A percentile compares a stretch with the other conserved stretches of the same genome.
phyloP scores from a whole-genome alignment of 2,329 filamentous ascomycete species.

The Colletotrichum siamense region DNA sequence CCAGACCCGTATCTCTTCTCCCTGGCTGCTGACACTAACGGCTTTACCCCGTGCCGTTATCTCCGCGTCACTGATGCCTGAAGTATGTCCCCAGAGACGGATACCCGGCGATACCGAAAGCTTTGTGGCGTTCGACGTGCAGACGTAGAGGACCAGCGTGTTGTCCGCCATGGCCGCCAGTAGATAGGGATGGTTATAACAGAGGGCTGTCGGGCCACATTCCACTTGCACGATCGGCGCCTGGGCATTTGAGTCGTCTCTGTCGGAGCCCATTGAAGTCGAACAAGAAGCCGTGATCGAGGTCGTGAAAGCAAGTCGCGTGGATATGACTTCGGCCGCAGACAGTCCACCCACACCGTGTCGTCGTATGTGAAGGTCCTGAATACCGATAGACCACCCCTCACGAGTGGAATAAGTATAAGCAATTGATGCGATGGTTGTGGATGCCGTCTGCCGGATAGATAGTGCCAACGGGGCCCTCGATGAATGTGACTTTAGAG shows the following conservation, averaged over 20 bases:
- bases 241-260: conserved; percentile 9
- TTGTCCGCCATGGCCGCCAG: conserved; percentile 87
- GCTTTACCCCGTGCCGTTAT: conserved; percentile 86
- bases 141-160: conserved; percentile 81
- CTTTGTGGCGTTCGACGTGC: conserved; percentile 71
- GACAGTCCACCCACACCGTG: conserved; percentile 5
- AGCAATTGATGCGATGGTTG: conserved; percentile 81
- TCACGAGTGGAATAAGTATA: conserved; percentile 81
- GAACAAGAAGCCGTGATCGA: conserved; percentile 29
- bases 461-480: conserved; percentile 83
- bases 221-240: neutral
- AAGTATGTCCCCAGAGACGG: conserved; percentile 90
- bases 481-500: conserved; percentile 80
- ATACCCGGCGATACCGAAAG: conserved; percentile 76
- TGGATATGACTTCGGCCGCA: conserved; percentile 38
- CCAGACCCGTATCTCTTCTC: conserved; percentile 84
- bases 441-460: conserved; percentile 68
- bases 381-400: conserved; percentile 91
- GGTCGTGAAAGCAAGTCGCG: conserved; percentile 44
- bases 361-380: conserved; percentile 74
- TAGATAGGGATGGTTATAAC: conserved; percentile 83
- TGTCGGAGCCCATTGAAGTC: neutral
- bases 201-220: conserved; percentile 65
- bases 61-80: conserved; percentile 83
- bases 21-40: conserved; percentile 84